Evolutionary conservation across 1,284 basidiomycete species (phyloP).

Genomic region (Naganishia sp.): DNA sequence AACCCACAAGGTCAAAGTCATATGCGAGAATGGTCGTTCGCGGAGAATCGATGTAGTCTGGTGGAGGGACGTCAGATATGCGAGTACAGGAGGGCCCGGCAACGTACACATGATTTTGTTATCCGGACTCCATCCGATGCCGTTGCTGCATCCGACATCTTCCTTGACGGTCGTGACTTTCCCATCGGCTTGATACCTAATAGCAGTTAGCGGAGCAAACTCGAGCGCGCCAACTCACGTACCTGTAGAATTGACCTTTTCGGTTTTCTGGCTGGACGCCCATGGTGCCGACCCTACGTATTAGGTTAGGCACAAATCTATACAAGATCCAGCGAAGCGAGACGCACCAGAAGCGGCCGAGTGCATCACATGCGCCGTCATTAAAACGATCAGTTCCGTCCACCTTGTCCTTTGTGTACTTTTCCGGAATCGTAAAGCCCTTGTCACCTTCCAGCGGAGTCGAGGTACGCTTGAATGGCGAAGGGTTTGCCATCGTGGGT

Average conservation of each 20-base stretch:
- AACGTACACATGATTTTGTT: constrained; percentile 49
- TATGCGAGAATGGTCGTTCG: constrained; percentile 40
- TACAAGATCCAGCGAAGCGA: neutral
- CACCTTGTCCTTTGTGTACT: constrained; percentile 32
- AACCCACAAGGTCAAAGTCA: constrained; percentile 44
- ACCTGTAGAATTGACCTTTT: constrained; percentile 44
- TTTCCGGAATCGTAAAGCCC: constrained; percentile 32
- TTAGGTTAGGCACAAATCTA: neutral
- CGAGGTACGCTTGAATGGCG: constrained; percentile 12
- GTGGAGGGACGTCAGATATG: neutral
- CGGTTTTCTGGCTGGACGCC: constrained; percentile 7
- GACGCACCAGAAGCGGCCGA: constrained; percentile 43
- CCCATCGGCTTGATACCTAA: constrained; percentile 42
- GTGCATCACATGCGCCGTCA: constrained; percentile 50
- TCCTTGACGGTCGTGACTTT: constrained; percentile 38
- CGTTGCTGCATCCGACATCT: constrained; percentile 48
- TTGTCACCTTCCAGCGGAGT: constrained; percentile 19
- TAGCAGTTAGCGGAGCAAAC: neutral
- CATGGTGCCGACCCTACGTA: constrained; percentile 33
- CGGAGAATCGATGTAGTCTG: constrained; percentile 52
- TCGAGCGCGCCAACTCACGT: constrained; percentile 21
- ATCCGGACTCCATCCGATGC: constrained; percentile 51
- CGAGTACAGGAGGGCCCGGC: neutral
- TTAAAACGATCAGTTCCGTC: constrained; percentile 45
- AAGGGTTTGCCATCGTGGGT: constrained; percentile 32